Evolutionary conservation across 1,139 yeast species (phyloP).

Genomic region (Candida smagusa): DNA sequence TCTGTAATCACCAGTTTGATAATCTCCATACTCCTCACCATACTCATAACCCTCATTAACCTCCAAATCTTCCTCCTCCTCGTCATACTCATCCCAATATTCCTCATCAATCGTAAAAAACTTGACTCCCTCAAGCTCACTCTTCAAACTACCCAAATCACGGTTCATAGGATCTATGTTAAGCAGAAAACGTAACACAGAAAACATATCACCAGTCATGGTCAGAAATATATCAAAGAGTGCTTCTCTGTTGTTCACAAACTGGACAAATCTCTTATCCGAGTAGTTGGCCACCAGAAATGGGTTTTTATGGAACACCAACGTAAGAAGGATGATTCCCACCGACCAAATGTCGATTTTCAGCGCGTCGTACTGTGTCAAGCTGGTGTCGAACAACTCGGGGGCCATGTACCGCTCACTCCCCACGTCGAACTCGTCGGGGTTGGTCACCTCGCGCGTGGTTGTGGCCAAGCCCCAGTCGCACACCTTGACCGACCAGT

Average conservation of each 20-base stretch:
- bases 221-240: conserved; percentile 89
- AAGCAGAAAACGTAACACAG: conserved; percentile 72
- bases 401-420: conserved; percentile 98
- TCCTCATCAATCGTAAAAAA: conserved; percentile 86
- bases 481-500: conserved; percentile 77
- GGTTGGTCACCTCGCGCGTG: conserved; percentile 46
- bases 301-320: conserved; percentile 89
- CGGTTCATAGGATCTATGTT: conserved; percentile 89
- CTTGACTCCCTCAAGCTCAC: conserved; percentile 57
- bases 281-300: conserved; percentile 79
- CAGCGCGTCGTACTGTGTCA: conserved; percentile 72
- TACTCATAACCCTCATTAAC: conserved; percentile 7
- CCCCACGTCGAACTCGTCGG: conserved; percentile 81
- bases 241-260: conserved; percentile 84
- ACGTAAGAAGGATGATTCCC: conserved; percentile 81
- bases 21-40: conserved; percentile 11
- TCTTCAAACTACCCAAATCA: conserved; percentile 55
- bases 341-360: conserved; percentile 92
- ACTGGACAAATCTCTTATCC: conserved; percentile 84
- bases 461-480: conserved; percentile 94
- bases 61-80: conserved; percentile 39
- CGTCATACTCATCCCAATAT: conserved; percentile 46
- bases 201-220: conserved; percentile 82
- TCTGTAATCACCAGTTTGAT: conserved; percentile 12
- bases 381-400: conserved; percentile 66